Evolutionary conservation across 2,329 filamentous ascomycete genomes (phyloP), one percentile per base, ranked within the genome.

Genomic region (Neoscytalidium dimidiatum): DNA sequence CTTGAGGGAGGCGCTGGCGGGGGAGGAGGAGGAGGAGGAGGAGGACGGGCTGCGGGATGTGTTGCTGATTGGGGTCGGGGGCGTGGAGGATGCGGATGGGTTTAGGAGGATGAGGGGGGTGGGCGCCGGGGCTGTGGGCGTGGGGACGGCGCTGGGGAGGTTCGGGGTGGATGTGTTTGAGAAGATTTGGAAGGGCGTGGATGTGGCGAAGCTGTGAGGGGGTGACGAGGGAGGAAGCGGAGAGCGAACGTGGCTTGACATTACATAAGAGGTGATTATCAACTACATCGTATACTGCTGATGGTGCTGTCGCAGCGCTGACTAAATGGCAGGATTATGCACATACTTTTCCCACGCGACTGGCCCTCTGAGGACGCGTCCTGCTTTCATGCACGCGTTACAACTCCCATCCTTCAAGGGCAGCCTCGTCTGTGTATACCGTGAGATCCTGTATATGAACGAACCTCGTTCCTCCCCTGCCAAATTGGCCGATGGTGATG

Each of bases 81-180:
- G 56, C 2, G 56, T 58, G 26, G 56, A 58, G 38, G 89, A 93
- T 72, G 79, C 76, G 0, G 81, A 77, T 2, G 90, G 89, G 0
- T 92, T 84, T 69, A 76, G 77, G 64, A 82, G 91, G 68, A 93
- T 92, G 90, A 82, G 80, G 68, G 78, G 75, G 6, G 90, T 86
- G 0, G 91, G 91, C 0, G 91, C 90, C 0, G 79, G 72, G 23
- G 87, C 85, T 0, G 89, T 92, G 0, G 91, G 84, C 0, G 83
- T 92, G 49, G 91, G 86, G 0, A 93, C 90, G 2, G 90, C 86
- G 3, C 74, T 93, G 52, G 90, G 90, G 1, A 79, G 85, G 58
- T 84, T 85, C 68, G 90, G 90, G 0, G 73, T 89, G 0, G 71
- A 64, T 0, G 81, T 92, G 0, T 92, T 93, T 77, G 80, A 79